Evolutionary conservation across 2,329 filamentous ascomycete genomes (phyloP).

Genomic region (Phyllosticta paracitricarpa): DNA sequence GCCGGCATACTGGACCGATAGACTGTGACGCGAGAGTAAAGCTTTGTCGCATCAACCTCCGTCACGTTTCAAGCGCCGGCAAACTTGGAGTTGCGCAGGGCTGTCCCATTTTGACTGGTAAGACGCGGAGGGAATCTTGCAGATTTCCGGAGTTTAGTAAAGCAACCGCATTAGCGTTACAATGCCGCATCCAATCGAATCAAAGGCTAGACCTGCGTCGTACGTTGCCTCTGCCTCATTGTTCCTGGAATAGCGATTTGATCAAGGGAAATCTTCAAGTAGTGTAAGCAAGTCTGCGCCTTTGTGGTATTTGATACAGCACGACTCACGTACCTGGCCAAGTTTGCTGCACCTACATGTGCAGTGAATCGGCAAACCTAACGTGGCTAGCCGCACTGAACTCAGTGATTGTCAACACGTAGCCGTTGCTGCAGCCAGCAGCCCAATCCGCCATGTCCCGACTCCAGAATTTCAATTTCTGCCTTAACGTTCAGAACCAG

Average conservation of each 20-base stretch:
- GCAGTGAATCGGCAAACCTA: not conserved
- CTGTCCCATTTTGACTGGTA: not conserved
- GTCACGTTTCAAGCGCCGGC: not conserved
- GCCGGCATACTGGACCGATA: not conserved
- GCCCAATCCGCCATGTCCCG: slow-evolving; percentile 21
- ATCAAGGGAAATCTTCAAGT: not conserved
- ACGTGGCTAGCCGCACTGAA: not conserved
- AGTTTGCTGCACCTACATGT: not conserved
- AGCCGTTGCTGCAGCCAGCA: slow-evolving; percentile 15
- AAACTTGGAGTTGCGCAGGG: not conserved
- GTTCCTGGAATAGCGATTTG: not conserved
- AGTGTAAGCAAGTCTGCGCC: not conserved
- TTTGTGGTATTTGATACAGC: not conserved
- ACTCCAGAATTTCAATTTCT: slow-evolving; percentile 63
- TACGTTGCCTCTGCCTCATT: not conserved
- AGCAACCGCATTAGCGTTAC: not conserved
- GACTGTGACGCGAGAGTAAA: not conserved
- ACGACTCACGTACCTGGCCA: not conserved
- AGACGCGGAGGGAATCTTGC: not conserved
- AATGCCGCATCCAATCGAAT: not conserved
- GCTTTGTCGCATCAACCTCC: not conserved
- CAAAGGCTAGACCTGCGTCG: not conserved
- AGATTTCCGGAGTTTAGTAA: not conserved
- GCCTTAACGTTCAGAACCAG: slow-evolving; percentile 64
- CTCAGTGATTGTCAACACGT: not conserved